A percentile compares a stretch with the other conserved stretches of the same genome.
Evolutionary conservation across 768 basidiomycete species (phyloP).

Genomic region (Trametes punicea): DNA sequence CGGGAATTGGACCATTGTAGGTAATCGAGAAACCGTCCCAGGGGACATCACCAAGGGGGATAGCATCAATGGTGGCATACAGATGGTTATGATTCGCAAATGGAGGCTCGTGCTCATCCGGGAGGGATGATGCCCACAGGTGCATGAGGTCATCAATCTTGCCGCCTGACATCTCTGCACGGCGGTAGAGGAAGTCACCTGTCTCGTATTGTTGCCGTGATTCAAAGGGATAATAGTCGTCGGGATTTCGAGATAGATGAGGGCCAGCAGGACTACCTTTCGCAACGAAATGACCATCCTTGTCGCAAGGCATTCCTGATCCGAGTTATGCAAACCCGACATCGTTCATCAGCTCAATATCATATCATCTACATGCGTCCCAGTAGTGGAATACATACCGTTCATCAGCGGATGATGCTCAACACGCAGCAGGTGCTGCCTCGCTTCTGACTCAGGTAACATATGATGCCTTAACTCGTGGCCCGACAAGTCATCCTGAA

Average conservation of each 20-base stretch:
- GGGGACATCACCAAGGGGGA: slow-evolving; percentile 32
- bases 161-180: slow-evolving; percentile 7
- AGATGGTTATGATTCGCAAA: slow-evolving; percentile 18
- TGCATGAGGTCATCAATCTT: slow-evolving; percentile 19
- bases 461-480: too few species aligned
- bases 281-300: too few species aligned
- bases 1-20: slow-evolving; percentile 16
- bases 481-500: too few species aligned
- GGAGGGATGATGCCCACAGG: slow-evolving; percentile 7
- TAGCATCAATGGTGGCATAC: slow-evolving; percentile 27
- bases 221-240: slow-evolving; percentile 18
- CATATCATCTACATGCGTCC: too few species aligned
- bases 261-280: not conserved
- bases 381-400: too few species aligned
- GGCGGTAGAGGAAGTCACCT: slow-evolving; percentile 14
- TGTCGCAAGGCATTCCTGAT: too few species aligned
- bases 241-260: not conserved
- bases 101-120: not conserved
- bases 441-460: too few species aligned
- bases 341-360: too few species aligned
- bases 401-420: too few species aligned
- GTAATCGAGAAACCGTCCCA: slow-evolving; percentile 36
- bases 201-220: slow-evolving; percentile 19
- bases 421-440: too few species aligned
- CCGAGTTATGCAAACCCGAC: too few species aligned